phyloP scores from a whole-genome alignment of 805 yeast genomes.

The Candida boidinii region DNA sequence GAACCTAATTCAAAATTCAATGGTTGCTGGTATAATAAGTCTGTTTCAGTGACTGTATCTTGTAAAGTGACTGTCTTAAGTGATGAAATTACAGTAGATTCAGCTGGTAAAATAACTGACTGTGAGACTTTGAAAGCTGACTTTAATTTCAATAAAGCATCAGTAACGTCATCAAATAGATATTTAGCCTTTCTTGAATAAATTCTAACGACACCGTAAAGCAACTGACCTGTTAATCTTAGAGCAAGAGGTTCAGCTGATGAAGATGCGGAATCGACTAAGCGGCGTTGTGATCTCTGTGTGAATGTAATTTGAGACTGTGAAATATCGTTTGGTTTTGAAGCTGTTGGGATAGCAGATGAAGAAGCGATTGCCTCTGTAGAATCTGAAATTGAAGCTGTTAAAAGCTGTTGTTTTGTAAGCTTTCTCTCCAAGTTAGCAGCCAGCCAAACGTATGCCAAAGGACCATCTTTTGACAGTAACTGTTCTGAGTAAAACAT shows the following conservation, averaged over 20 bases:
- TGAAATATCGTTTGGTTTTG: constrained; percentile 3
- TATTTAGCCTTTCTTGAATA: constrained; percentile 81
- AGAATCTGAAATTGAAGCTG: constrained; percentile 62
- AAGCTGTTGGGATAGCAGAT: constrained; percentile 11
- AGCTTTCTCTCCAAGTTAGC: constrained; percentile 78
- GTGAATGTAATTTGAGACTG: constrained; percentile 7
- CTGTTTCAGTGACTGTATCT: constrained; percentile 75
- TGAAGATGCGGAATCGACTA: not conserved
- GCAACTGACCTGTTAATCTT: constrained; percentile 75
- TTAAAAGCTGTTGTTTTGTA: constrained; percentile 61
- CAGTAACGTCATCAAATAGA: constrained; percentile 74
- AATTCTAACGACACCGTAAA: constrained; percentile 80
- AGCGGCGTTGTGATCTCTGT: constrained; percentile 1
- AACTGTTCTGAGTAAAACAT: constrained; percentile 46
- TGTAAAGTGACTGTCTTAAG: constrained; percentile 53
- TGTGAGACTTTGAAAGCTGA: constrained; percentile 47
- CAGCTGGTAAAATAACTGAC: constrained; percentile 49
- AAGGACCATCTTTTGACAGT: constrained; percentile 67
- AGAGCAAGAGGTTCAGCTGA: constrained; percentile 58
- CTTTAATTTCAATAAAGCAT: constrained; percentile 62
- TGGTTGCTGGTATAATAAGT: constrained; percentile 62
- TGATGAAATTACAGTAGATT: constrained; percentile 52
- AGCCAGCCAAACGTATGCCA: constrained; percentile 89
- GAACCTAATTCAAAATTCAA: constrained; percentile 36
- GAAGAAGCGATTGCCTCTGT: constrained; percentile 54